Conservation (phyloP, 2,329 filamentous ascomycete genomes). For the Fusarium burgessii region DNA sequence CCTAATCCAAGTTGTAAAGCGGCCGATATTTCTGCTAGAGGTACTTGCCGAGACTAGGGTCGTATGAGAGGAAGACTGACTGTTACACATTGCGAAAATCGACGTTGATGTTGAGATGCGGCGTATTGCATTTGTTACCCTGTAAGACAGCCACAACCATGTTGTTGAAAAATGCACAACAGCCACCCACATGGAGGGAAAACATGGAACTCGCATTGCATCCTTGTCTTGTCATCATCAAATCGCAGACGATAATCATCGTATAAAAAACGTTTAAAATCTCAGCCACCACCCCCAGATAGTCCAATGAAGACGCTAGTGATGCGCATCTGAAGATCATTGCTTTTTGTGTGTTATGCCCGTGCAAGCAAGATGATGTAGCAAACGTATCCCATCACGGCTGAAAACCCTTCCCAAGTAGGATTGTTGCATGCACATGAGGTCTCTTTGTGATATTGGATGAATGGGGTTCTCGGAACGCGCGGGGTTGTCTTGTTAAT, state of each 20-base stretch:
- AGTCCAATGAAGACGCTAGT: conserved; percentile 5
- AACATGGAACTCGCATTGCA: conserved; percentile 10
- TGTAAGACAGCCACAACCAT: neutral
- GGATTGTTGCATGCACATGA: conserved; percentile 24
- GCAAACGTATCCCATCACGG: conserved; percentile 35
- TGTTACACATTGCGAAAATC: conserved; percentile 11
- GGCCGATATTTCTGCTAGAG: conserved; percentile 30
- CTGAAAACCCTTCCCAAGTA: conserved; percentile 34
- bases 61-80: neutral
- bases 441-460: neutral
- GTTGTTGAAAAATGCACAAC: neutral
- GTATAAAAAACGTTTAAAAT: conserved; percentile 15
- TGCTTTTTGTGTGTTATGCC: conserved; percentile 28
- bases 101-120: conserved; percentile 7
- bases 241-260: neutral
- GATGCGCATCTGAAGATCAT: conserved; percentile 29
- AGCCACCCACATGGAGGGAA: conserved; percentile 9
- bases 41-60: conserved; percentile 34
- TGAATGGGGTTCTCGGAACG: neutral
- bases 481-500: neutral
- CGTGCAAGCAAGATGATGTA: conserved; percentile 37
- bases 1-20: conserved; percentile 5
- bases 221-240: neutral
- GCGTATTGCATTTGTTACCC: neutral
- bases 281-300: neutral